phyloP scores from a whole-genome alignment of 2,329 filamentous ascomycete genomes.

The Monilinia fructigena region DNA sequence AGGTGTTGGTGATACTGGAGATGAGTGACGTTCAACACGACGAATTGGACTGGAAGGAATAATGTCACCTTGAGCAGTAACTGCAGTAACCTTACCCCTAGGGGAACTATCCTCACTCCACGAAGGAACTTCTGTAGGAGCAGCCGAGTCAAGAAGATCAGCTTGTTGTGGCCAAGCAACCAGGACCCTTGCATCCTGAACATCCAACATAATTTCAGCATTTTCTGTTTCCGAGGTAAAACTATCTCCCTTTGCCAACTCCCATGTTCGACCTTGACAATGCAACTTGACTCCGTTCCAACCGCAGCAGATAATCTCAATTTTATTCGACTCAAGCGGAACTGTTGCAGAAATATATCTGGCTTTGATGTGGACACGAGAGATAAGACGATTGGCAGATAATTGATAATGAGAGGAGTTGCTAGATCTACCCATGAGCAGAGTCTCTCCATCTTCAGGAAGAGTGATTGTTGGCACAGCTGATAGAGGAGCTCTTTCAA shows the following conservation, averaged over 20 bases:
- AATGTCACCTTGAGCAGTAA: slow-evolving; percentile 40
- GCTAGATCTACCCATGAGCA: slow-evolving; percentile 89
- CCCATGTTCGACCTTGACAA: slow-evolving; percentile 83
- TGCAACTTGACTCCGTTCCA: slow-evolving; percentile 96
- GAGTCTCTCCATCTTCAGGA: slow-evolving; percentile 73
- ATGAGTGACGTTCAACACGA: slow-evolving; percentile 58
- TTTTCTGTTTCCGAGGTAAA: slow-evolving; percentile 88
- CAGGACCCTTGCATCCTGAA: slow-evolving; percentile 87
- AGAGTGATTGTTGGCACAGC: slow-evolving; percentile 81
- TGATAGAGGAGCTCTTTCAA: slow-evolving; percentile 75
- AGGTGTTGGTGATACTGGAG: slow-evolving; percentile 73
- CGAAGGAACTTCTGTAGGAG: slow-evolving; percentile 53
- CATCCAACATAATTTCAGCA: slow-evolving; percentile 90
- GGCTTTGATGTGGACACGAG: slow-evolving; percentile 88
- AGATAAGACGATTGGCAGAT: slow-evolving; percentile 87
- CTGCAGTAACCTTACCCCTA: slow-evolving; percentile 51
- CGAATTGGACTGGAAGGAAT: slow-evolving; percentile 62
- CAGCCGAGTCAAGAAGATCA: slow-evolving; percentile 47
- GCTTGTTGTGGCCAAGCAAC: slow-evolving; percentile 77
- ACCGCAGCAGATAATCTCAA: slow-evolving; percentile 87
- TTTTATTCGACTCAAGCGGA: slow-evolving; percentile 68
- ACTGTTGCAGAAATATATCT: slow-evolving; percentile 71
- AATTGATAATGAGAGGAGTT: slow-evolving; percentile 95
- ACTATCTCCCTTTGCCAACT: slow-evolving; percentile 81
- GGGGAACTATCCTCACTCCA: slow-evolving; percentile 59